These are phyloP conservation scores for Cystofilobasidium ferigula DNA, from an alignment of 768 basidiomycete species.

Conservation along the genomic window DNA sequence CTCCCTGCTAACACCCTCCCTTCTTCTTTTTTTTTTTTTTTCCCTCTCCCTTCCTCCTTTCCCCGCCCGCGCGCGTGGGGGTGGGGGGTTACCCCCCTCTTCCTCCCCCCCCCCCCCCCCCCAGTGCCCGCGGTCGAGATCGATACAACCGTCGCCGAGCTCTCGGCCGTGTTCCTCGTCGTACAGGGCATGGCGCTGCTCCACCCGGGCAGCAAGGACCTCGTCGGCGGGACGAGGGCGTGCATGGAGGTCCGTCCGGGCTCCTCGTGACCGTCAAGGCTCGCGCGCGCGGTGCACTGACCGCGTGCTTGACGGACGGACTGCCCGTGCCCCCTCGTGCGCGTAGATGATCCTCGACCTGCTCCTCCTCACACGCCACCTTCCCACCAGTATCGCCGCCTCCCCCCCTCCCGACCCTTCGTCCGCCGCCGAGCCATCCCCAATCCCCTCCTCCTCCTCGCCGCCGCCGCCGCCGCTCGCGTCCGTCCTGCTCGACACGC, in stretches of 20 bases:
- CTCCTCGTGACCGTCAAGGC: background rate
- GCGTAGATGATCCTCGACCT: slow-evolving; percentile 21
- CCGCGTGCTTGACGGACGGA: background rate
- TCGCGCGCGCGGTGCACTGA: slow-evolving; percentile 42
- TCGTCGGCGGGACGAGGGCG: slow-evolving; percentile 55
- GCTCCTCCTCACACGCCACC: slow-evolving; percentile 22
- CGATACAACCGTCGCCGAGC: slow-evolving; percentile 47
- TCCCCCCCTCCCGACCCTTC: slow-evolving; percentile 28
- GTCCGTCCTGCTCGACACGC: slow-evolving; percentile 65
- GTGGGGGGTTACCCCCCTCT: too few species aligned
- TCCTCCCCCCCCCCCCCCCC: slow-evolving; percentile 1
- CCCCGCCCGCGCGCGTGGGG: too few species aligned
- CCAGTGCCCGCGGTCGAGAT: slow-evolving; percentile 9
- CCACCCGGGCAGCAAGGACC: slow-evolving; percentile 57
- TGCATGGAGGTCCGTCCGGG: background rate
- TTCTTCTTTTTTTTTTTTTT: too few species aligned
- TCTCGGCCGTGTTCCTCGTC: slow-evolving; percentile 36
- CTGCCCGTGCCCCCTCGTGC: background rate
- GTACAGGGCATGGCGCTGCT: slow-evolving; percentile 66
- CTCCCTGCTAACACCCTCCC: too few species aligned
- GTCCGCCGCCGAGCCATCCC: background rate
- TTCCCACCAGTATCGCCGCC: slow-evolving; percentile 4
- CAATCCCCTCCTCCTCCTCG: slow-evolving; percentile 24
- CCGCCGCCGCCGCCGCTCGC: slow-evolving; percentile 46
- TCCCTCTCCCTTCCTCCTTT: too few species aligned